These are phyloP conservation scores for Thelephora ganbajun DNA, from an alignment of 768 basidiomycete genomes.

Conservation along the genomic window DNA sequence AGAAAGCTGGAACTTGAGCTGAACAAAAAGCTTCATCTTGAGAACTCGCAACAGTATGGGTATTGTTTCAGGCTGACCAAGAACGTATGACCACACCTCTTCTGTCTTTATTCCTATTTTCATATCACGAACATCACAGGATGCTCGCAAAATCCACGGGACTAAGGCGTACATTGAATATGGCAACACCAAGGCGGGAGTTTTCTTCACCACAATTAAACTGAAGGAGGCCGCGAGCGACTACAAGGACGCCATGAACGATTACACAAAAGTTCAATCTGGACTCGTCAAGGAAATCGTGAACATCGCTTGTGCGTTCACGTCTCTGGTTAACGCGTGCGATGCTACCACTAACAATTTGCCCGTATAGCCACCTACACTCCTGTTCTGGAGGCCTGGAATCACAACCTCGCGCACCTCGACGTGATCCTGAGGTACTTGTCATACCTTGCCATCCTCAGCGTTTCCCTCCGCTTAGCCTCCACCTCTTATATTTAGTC, in stretches of 20 bases:
- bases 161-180: constrained; percentile 71
- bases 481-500: constrained; percentile 28
- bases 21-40: constrained; percentile 92
- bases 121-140: constrained; percentile 30
- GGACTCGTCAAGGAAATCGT: constrained; percentile 87
- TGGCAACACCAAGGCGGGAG: constrained; percentile 72
- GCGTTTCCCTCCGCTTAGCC: not conserved
- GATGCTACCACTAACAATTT: not conserved
- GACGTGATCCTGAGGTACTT: constrained; percentile 83
- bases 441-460: not conserved
- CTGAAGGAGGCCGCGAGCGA: constrained; percentile 64
- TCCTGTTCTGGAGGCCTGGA: constrained; percentile 73
- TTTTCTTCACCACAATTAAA: constrained; percentile 73
- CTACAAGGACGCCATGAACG: constrained; percentile 48
- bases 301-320: constrained; percentile 55
- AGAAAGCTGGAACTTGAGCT: constrained; percentile 66
- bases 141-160: constrained; percentile 53
- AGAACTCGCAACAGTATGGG: constrained; percentile 79
- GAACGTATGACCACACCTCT: constrained; percentile 37
- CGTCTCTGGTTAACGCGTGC: not conserved
- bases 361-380: constrained; percentile 70
- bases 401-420: constrained; percentile 74
- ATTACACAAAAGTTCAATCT: constrained; percentile 66
- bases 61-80: constrained; percentile 92
- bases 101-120: no score